phyloP scores from a whole-genome alignment of 2,329 filamentous ascomycete genomes.

The Helicocarpus griseus region DNA sequence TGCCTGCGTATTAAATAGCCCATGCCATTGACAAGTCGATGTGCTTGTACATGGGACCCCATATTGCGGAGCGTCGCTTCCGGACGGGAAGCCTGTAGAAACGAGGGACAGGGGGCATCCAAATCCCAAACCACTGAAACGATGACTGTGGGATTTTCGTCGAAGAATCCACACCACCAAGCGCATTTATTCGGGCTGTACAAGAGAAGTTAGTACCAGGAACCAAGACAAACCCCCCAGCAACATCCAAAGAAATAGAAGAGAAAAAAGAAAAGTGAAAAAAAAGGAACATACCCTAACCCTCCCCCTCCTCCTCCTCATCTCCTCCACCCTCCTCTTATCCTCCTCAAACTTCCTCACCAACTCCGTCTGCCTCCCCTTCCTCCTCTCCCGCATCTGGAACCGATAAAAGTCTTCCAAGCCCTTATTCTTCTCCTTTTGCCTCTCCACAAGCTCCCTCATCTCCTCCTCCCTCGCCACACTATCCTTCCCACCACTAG shows the following conservation, averaged over 20 bases:
- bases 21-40: not conserved
- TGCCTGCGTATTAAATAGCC: not conserved
- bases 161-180: not conserved
- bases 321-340: slow-evolving; percentile 57
- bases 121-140: not conserved
- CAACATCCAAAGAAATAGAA: not conserved
- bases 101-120: too few species aligned
- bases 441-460: slow-evolving; percentile 47
- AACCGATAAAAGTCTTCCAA: slow-evolving; percentile 73
- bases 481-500: slow-evolving; percentile 57
- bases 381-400: slow-evolving; percentile 69
- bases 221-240: not conserved
- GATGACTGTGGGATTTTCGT: too few species aligned
- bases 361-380: slow-evolving; percentile 61
- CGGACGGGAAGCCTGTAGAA: too few species aligned
- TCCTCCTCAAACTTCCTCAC: slow-evolving; percentile 68
- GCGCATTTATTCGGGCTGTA: not conserved
- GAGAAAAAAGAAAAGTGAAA: not conserved
- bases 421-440: slow-evolving; percentile 56
- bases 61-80: not conserved
- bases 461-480: slow-evolving; percentile 65
- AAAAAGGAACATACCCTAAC: slow-evolving; percentile 37
- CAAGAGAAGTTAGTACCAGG: not conserved
- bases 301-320: slow-evolving; percentile 58
- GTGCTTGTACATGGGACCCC: not conserved